These are phyloP conservation scores for Luffa aegyptiaca DNA, from an alignment of 306 rosid genomes.

Conservation along the genomic window DNA sequence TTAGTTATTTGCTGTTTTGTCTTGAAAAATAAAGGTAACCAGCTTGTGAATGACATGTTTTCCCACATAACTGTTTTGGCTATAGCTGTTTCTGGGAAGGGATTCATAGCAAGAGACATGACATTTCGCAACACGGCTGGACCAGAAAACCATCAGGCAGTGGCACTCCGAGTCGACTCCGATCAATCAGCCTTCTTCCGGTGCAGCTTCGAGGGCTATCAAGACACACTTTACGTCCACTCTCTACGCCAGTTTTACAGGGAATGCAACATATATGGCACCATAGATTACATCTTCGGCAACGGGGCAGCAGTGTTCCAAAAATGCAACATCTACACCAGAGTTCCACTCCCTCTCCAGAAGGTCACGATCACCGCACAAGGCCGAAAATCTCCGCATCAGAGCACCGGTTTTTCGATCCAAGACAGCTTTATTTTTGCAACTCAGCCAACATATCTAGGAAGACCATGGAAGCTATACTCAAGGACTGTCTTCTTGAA, in stretches of 20 bases:
- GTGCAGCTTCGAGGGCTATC: conserved; percentile 53
- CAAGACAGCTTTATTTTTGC: conserved; percentile 31
- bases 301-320: conserved; percentile 43
- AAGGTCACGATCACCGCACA: conserved; percentile 48
- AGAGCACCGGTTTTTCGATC: conserved; percentile 32
- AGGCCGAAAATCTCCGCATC: conserved; percentile 31
- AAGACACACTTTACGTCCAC: conserved; percentile 44
- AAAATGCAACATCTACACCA: conserved; percentile 29
- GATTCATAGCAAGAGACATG: conserved; percentile 50
- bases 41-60: neutral
- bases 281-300: conserved; percentile 55
- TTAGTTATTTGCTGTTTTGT: neutral
- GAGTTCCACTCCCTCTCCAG: conserved; percentile 32
- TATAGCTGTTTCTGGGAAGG: conserved; percentile 36
- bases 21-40: neutral
- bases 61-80: neutral
- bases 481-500: conserved; percentile 42
- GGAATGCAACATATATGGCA: conserved; percentile 43
- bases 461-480: conserved; percentile 53
- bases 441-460: conserved; percentile 27
- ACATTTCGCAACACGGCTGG: conserved; percentile 48
- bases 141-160: conserved; percentile 35
- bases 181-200: conserved; percentile 39
- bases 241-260: conserved; percentile 46
- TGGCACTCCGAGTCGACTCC: conserved; percentile 37